These are phyloP conservation scores for Penicillium paxilli DNA, from an alignment of 495 filamentous ascomycete species.

Conservation along the genomic window DNA sequence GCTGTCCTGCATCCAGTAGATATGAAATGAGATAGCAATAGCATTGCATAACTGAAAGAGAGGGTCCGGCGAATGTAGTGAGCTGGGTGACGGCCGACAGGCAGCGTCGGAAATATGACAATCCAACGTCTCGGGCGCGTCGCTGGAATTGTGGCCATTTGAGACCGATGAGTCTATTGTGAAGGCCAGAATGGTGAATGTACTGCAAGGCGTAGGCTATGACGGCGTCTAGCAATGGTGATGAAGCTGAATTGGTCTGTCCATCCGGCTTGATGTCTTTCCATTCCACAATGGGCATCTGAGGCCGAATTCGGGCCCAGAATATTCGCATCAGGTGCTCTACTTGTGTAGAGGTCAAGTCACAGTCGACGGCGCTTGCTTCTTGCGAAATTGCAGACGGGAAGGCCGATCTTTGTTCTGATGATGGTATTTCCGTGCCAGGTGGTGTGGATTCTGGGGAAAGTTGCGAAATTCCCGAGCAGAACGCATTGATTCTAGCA, in stretches of 20 bases:
- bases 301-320: slow-evolving; percentile 18
- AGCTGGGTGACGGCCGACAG: slow-evolving; percentile 22
- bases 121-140: slow-evolving; percentile 1
- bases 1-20: slow-evolving; percentile 22
- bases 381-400: slow-evolving; percentile 6
- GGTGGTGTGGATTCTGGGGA: slow-evolving; percentile 4
- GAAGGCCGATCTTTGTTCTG: slow-evolving; percentile 13
- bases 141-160: slow-evolving; percentile 19
- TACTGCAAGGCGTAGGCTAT: slow-evolving; percentile 24
- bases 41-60: slow-evolving; percentile 23
- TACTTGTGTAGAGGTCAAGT: slow-evolving; percentile 20
- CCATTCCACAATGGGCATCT: slow-evolving; percentile 17
- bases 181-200: slow-evolving; percentile 22
- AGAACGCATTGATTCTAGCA: slow-evolving; percentile 29
- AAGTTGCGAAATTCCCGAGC: slow-evolving; percentile 24
- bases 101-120: slow-evolving; percentile 29
- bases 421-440: slow-evolving; percentile 14
- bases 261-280: slow-evolving; percentile 7
- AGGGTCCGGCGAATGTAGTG: slow-evolving; percentile 16
- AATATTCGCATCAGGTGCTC: slow-evolving; percentile 22
- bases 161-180: slow-evolving; percentile 24
- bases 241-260: background rate
- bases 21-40: slow-evolving; percentile 26
- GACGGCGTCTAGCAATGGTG: slow-evolving; percentile 25
- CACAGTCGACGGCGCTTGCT: slow-evolving; percentile 5